Evolutionary conservation across 2,329 filamentous ascomycete species (phyloP), one percentile per base, ranked within the genome.

Genomic region (Pestalotiopsis sp.): DNA sequence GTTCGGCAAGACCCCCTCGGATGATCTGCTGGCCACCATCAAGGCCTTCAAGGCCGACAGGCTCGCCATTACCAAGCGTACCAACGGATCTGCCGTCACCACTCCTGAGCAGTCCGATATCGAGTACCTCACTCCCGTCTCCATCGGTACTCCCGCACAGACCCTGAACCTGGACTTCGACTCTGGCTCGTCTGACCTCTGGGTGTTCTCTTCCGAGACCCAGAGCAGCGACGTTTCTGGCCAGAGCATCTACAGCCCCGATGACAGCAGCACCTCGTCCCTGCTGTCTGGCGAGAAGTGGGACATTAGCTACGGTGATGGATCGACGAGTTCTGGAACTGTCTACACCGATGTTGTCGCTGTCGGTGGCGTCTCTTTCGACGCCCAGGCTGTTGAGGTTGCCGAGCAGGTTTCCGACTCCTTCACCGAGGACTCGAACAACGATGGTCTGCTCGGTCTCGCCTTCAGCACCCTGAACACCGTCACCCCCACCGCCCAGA

Each of bases 401-500:
- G 78, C 79, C n/a, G 70, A 65, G n/a, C 67, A 69, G 63, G 76
- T 75, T 58, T 72, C 76, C 2, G 61, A 66, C 17, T 66, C 73
- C 57, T 81, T 83, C 73, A 72, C 69, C n/a, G 73, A 65, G 38
- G 76, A 79, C 69, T 67, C 73, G 25, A 72, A 74, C 69, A 76
- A 73, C 68, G 77, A 78, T 31, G 79, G 78, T 36, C 74, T 81
- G 3, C 71, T 81, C 20, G 79, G 79, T 4, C 73, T 81, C 4
- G 78, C 76, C 14, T 78, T 81, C 73, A 78, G 76, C 69, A 77
- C 63, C 68, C 70, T 80, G 65, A 80, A 80, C 75, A 79, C 78
- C 17, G 77, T 78, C 31, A 25, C 68, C 27, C 73, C 77, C 39
- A 67, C 23, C 1, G 20, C 63, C n/a, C 71, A 78, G 68, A 78